These are phyloP conservation scores for Alloteropsis semialata DNA, from an alignment of 176 grass and related monocot species.

Conservation along the genomic window DNA sequence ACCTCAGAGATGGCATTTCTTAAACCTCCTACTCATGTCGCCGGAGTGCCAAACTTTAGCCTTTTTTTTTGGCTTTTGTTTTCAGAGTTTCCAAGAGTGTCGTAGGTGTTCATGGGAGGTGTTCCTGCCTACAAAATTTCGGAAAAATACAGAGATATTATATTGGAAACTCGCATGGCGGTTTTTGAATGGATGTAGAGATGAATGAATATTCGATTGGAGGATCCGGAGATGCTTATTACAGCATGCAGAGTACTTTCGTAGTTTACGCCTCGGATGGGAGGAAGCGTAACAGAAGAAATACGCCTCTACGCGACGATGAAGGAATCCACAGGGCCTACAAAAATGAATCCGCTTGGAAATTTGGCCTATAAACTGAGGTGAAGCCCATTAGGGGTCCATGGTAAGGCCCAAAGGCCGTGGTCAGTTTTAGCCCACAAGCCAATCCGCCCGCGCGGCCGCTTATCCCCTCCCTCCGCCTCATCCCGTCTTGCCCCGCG, in stretches of 20 bases:
- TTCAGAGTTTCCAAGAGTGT: background rate
- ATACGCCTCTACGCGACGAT: too few species aligned
- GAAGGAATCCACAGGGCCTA: too few species aligned
- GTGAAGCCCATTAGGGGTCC: too few species aligned
- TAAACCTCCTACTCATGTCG: background rate
- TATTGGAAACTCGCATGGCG: background rate
- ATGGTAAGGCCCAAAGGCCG: too few species aligned
- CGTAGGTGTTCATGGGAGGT: background rate
- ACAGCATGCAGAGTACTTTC: too few species aligned
- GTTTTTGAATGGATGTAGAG: background rate
- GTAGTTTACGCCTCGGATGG: too few species aligned
- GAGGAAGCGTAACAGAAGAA: too few species aligned
- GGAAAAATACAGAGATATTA: background rate
- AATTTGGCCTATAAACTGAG: too few species aligned
- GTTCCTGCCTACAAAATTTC: background rate
- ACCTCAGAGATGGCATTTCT: conserved; percentile 1
- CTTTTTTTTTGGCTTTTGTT: background rate
- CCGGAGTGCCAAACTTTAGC: conserved; percentile 7
- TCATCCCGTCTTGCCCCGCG: background rate
- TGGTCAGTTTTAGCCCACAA: too few species aligned
- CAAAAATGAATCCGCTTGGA: too few species aligned
- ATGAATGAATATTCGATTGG: background rate
- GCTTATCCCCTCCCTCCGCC: conserved; percentile 19
- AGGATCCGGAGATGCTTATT: background rate
- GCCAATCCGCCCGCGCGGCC: background rate